Base-by-base conservation (phyloP, 1,139 yeast species). In the Taphrina communis region DNA sequence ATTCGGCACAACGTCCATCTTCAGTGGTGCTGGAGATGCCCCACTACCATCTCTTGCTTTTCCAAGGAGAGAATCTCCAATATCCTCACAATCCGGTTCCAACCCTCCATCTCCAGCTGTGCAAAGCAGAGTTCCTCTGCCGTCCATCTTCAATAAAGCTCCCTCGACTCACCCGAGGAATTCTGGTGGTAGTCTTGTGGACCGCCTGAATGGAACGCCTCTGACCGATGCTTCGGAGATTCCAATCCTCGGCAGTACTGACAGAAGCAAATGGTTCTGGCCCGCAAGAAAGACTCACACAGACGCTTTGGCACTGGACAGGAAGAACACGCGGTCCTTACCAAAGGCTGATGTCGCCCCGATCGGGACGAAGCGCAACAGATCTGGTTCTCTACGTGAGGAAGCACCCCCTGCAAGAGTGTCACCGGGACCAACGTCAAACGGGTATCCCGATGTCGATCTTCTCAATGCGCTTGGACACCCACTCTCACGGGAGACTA, bases 311-410 rank as follows among this genome's bases (percentile, higher is more conserved):
- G 67, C 67, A 5, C 61, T 63, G 39, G 67, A 63, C 36, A 41
- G 63, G 41, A 65, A 56, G 46, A 50, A 56, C 31, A 57, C 68
- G 8, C 46, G 68, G 4, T 56, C 63, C 7, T 38, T 65, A 42
- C 68, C 68, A 7, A 65, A 65, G 44, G 50, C 58, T 11, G 68
- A 65, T 50, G 63, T 65, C 25, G 68, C 68, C 12, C 68, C 68
- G 51, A 65, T 65, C 17, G 68, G 68, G 2, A 65, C 68, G 14
- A 48, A 58, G 19, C 59, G 67, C 6, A 46, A 56, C 17, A 58
- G 67, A 19, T 63, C 67, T 25, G 67, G 67, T 11, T 52, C 60
- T 2, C 12, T 63, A 6, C 61, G 60, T 11, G 67, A 57, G 11
- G 67, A 63, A 42, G 51, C 38, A 12, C 31, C 46, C 6, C 17